Conservation (phyloP, 2,329 filamentous ascomycete genomes). For the Venturia carpophila region DNA sequence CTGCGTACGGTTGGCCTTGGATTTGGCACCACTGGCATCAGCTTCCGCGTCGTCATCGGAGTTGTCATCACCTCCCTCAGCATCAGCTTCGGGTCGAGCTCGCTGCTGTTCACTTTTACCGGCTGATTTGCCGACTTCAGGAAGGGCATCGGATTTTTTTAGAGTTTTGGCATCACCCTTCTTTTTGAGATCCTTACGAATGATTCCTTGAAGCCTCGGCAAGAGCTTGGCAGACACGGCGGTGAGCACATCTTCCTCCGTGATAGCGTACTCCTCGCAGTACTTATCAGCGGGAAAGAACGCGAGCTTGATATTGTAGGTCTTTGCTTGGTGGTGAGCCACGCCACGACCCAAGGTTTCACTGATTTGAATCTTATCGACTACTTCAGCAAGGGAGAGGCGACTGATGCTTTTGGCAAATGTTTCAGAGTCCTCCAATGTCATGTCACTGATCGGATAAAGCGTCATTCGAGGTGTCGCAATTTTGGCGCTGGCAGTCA, state of each 20-base stretch:
- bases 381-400: constrained; percentile 72
- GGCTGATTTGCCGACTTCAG: constrained; percentile 61
- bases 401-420: constrained; percentile 92
- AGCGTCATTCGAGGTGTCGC: constrained; percentile 88
- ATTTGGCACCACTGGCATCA: constrained; percentile 60
- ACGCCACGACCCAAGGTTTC: constrained; percentile 70
- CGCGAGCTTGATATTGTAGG: constrained; percentile 71
- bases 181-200: constrained; percentile 72
- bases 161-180: constrained; percentile 49
- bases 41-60: constrained; percentile 51
- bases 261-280: constrained; percentile 75
- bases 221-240: constrained; percentile 78
- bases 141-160: constrained; percentile 57
- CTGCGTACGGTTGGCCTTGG: constrained; percentile 67
- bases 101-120: constrained; percentile 44
- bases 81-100: constrained; percentile 39
- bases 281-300: constrained; percentile 86
- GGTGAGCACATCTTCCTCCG: constrained; percentile 64
- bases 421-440: constrained; percentile 58
- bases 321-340: constrained; percentile 65
- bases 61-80: constrained; percentile 54
- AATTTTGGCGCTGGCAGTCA: constrained; percentile 87
- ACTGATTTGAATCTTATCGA: constrained; percentile 72
- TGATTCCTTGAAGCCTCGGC: constrained; percentile 59
- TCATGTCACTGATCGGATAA: constrained; percentile 64